Evolutionary conservation across 345 rosid genomes (phyloP), one percentile per base, ranked within the genome.

Genomic region (Murraya koenigii): DNA sequence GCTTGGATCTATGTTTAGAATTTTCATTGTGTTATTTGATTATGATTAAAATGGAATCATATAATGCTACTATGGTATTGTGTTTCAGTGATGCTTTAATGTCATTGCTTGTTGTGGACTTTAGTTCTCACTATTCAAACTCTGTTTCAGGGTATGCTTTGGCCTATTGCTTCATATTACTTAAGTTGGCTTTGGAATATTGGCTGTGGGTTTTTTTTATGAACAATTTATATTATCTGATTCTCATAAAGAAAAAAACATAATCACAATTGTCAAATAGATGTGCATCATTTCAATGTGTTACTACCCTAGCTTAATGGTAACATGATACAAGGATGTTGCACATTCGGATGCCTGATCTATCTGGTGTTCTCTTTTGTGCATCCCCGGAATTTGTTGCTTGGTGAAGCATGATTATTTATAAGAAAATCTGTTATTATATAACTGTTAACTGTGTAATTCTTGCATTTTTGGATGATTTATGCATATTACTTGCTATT

Each of bases 351-450:
- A 10, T 28, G 22, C n/a, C 20, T 52, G 20, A 30, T 58, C 26
- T 58, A 30, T 22, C 7, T 17, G 17, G 8, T 36, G 17, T 25
- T 35, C 7, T 11, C 35, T n/a, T 56, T 8, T 36, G 56, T 61
- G 62, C 22, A 13, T 72, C 61, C n/a, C 38, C 35, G 55, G 54
- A 28, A 30, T 58, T 35, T 58, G 17, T 23, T 58, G 8, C 49
- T 72, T 14, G 33, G 55, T 68, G 47, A 58, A 72, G 66, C 36
- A 58, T 71, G 74, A 22, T 54, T 71, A 6, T 20, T 33, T 71
- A 52, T 33, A 17, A 15, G 28, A 17, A 19, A 19, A 52, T 44
- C n/a, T 32, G 67, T 65, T 19, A 35, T 65, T 65, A 35, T 35
- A 64, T 36, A 64, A 36, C 69, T 35, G 69, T 35, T 8, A 20